These are phyloP conservation scores for Citrus medica DNA, from an alignment of 345 rosid genomes.

Conservation along the genomic window DNA sequence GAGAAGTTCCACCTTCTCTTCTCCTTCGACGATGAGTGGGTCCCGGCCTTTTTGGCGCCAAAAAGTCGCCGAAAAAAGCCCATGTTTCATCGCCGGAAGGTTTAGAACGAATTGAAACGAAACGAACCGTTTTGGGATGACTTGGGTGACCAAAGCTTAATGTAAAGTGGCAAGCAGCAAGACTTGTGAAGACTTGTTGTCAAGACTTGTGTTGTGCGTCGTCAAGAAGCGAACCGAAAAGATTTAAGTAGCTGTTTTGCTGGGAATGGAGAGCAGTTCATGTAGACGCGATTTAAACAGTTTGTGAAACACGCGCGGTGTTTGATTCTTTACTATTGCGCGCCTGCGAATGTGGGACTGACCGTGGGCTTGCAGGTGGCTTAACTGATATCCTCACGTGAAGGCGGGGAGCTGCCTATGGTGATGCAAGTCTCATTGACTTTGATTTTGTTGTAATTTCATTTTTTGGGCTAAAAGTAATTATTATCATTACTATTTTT, in stretches of 20 bases:
- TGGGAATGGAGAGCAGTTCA: neutral
- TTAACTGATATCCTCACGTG: neutral
- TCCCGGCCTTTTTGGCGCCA: slow-evolving; percentile 39
- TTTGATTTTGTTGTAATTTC: too few relatives aligned
- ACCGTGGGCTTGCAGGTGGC: neutral
- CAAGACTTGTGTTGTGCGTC: too few relatives aligned
- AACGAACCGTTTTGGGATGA: neutral
- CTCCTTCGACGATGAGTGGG: slow-evolving; percentile 24
- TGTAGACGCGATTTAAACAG: neutral
- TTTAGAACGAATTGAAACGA: neutral
- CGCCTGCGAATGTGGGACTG: fast-evolving
- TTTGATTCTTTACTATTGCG: neutral
- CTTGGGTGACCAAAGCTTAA: neutral
- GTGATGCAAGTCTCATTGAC: neutral
- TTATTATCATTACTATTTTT: too few relatives aligned
- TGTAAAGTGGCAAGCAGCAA: neutral
- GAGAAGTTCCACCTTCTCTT: slow-evolving; percentile 64
- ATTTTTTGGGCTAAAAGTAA: too few relatives aligned
- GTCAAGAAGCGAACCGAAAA: neutral
- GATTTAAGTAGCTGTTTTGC: neutral
- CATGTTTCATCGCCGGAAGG: slow-evolving; percentile 44
- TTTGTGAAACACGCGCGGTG: neutral
- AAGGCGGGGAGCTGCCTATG: neutral
- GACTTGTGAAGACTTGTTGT: too few relatives aligned
- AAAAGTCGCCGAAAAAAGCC: slow-evolving; percentile 79